Evolutionary conservation across 805 yeast genomes (phyloP).

Genomic region (Spencermartinsiella europaea): DNA sequence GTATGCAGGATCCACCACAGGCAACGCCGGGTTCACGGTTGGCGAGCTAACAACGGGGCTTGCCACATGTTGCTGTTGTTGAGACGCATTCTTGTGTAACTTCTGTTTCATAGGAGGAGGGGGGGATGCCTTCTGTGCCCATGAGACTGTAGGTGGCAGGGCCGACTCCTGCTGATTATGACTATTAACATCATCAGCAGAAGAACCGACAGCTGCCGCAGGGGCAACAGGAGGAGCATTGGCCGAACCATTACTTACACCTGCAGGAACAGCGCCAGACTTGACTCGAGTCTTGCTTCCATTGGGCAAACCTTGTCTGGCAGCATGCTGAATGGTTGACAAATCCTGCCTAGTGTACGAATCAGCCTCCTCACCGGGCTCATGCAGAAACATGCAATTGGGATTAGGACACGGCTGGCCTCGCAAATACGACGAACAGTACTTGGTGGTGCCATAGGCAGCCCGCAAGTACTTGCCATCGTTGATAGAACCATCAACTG

Average conservation of each 20-base stretch:
- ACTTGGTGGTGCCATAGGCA: slow-evolving; percentile 97
- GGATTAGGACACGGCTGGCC: slow-evolving; percentile 98
- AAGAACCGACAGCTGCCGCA: slow-evolving; percentile 9
- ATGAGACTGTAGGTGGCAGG: slow-evolving; percentile 67
- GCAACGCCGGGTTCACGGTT: slow-evolving; percentile 8
- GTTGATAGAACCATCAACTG: slow-evolving; percentile 85
- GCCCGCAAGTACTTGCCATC: slow-evolving; percentile 90
- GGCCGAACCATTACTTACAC: slow-evolving; percentile 7
- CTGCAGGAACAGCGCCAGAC: slow-evolving; percentile 4
- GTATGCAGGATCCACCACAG: slow-evolving; percentile 15
- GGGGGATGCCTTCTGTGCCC: slow-evolving; percentile 42
- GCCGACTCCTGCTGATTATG: slow-evolving; percentile 45
- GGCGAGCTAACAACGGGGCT: slow-evolving; percentile 26
- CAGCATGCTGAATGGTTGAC: slow-evolving; percentile 55
- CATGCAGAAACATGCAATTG: slow-evolving; percentile 97
- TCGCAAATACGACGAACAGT: slow-evolving; percentile 91
- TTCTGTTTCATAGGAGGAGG: slow-evolving; percentile 28
- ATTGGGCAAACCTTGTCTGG: slow-evolving; percentile 25
- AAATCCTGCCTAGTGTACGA: slow-evolving; percentile 86
- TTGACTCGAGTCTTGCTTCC: neutral
- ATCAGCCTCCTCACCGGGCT: slow-evolving; percentile 99
- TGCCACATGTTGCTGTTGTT: slow-evolving; percentile 19
- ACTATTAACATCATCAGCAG: slow-evolving; percentile 17
- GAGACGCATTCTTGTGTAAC: slow-evolving; percentile 5
- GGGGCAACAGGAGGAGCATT: slow-evolving; percentile 7